Evolutionary conservation across 805 yeast species (phyloP).

Genomic region (Blastobotrys chiropterorum): DNA sequence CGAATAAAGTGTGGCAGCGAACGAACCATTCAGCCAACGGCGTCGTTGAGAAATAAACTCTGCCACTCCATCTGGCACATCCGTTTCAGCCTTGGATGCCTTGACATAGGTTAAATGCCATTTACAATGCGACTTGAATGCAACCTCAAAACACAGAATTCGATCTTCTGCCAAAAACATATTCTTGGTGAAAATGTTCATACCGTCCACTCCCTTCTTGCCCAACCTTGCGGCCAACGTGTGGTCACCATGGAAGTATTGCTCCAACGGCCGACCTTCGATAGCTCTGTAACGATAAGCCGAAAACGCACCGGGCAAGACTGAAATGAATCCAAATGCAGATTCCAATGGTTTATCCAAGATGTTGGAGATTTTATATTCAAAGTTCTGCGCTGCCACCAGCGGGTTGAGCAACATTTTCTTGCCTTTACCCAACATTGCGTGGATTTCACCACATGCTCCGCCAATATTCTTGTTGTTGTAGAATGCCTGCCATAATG

Average conservation of each 20-base stretch:
- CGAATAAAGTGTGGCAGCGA: constrained; percentile 50
- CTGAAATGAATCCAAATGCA: constrained; percentile 57
- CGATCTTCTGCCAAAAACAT: constrained; percentile 70
- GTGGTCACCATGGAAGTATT: constrained; percentile 62
- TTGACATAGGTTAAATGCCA: constrained; percentile 62
- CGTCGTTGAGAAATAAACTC: constrained; percentile 61
- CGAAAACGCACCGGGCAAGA: constrained; percentile 64
- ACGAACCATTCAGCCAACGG: constrained; percentile 66
- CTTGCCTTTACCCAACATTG: constrained; percentile 44
- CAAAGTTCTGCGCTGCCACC: constrained; percentile 62
- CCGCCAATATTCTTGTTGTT: constrained; percentile 56
- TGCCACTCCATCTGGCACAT: constrained; percentile 57
- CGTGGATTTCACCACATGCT: constrained; percentile 67
- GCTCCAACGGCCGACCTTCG: constrained; percentile 58
- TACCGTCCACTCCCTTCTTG: constrained; percentile 51
- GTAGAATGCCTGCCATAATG: constrained; percentile 60
- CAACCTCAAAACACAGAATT: constrained; percentile 58
- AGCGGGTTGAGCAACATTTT: constrained; percentile 46
- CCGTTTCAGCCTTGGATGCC: constrained; percentile 60
- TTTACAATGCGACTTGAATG: constrained; percentile 48
- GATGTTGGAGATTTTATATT: constrained; percentile 60
- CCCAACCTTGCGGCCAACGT: constrained; percentile 41
- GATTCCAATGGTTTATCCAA: constrained; percentile 63
- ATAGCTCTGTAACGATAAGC: constrained; percentile 58
- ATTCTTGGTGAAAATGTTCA: constrained; percentile 59